Base-by-base conservation (phyloP, 495 filamentous ascomycete species). In the Podospora fimiseda region DNA sequence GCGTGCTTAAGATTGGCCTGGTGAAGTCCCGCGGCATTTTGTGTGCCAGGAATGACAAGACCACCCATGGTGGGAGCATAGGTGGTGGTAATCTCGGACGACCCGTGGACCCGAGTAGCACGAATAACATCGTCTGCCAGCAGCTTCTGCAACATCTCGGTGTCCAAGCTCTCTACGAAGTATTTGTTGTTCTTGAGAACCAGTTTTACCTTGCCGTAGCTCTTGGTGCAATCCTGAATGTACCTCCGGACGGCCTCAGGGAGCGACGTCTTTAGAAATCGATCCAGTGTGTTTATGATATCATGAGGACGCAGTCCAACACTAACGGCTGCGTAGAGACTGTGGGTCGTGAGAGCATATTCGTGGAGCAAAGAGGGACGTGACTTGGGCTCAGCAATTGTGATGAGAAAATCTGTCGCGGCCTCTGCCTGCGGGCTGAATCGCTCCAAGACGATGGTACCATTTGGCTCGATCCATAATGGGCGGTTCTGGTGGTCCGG, bases 201-300 rank as follows among this genome's bases (percentile, higher is more conserved):
- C 36, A 97, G 80, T 70, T 95, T 93, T 36, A 95, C 89, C 68
- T 97, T 96, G 37, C 93, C 93, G 66, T 91, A 97, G 19, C 87
- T 90, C 51, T 86, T 83, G 6, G 91, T 95, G 61, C 87, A 90
- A 37, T 84, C 81, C 53, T 82, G 75, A 60, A 99, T 93, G 63
- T 89, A 96, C 13, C 76, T 70, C 51, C 80, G 79, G 44, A 96
- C 89, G n/a, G 80, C 77, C 1, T 85, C 78, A 0, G 92, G 89
- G 7, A 97, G 72, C 5, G 85, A 78, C 0, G 86, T 92, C 70
- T 97, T 97, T 13, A 89, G 87, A 53, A 96, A 80, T 36, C 86
- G 79, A 48, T 96, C 89, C 24, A 99, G 73, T 23, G 88, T 87
- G 50, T 81, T 82, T 55, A 97, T 88, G 55, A 99, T 96, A 68